Evolutionary conservation across 2,329 filamentous ascomycete species (phyloP).

Genomic region (Daldinia eschscholtzii): DNA sequence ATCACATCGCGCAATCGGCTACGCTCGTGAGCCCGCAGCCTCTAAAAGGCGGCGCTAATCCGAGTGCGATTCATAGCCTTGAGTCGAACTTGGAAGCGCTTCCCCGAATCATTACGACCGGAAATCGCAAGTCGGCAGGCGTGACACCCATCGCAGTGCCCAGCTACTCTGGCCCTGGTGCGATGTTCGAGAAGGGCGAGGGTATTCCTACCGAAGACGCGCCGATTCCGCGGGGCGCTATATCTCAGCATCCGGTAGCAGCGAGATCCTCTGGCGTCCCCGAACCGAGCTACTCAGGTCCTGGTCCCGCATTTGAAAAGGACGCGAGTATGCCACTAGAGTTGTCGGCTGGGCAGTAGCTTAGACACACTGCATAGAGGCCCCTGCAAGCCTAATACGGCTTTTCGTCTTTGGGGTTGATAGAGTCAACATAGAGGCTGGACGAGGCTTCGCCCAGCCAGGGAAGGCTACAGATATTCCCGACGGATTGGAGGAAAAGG

Average conservation of each 20-base stretch:
- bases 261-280: slow-evolving; percentile 51
- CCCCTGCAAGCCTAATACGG: slow-evolving; percentile 40
- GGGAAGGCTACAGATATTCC: slow-evolving; percentile 1
- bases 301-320: slow-evolving; percentile 65
- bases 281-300: slow-evolving; percentile 63
- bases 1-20: slow-evolving; percentile 58
- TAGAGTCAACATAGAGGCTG: not conserved
- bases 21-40: slow-evolving; percentile 59
- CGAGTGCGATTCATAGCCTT: slow-evolving; percentile 48
- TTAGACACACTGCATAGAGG: not conserved
- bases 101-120: slow-evolving; percentile 25
- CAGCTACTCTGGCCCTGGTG: slow-evolving; percentile 64
- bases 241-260: slow-evolving; percentile 12
- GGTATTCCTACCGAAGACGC: slow-evolving; percentile 55
- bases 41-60: slow-evolving; percentile 56
- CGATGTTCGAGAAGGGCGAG: slow-evolving; percentile 66
- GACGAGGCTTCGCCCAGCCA: not conserved
- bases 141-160: slow-evolving; percentile 56
- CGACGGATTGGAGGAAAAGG: not conserved
- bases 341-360: slow-evolving; percentile 52
- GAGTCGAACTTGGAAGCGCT: slow-evolving; percentile 41
- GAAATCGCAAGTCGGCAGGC: slow-evolving; percentile 11
- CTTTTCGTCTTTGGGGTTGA: not conserved
- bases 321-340: slow-evolving; percentile 57
- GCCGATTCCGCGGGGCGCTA: slow-evolving; percentile 54